These are phyloP conservation scores for Zygosaccharomyces lentus DNA, from an alignment of 805 yeast species.

Conservation along the genomic window DNA sequence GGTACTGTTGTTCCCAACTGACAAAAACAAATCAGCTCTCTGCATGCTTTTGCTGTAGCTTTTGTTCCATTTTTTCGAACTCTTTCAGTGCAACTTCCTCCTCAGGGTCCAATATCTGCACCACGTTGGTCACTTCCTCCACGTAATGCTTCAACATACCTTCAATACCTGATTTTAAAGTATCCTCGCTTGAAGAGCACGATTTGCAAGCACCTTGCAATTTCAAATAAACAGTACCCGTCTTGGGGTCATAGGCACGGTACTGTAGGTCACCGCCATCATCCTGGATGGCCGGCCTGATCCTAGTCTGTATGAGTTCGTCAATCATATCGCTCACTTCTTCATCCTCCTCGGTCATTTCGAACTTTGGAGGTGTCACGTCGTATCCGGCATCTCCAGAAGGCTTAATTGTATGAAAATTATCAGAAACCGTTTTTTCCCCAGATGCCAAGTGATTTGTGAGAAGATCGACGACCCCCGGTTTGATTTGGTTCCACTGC, in stretches of 20 bases:
- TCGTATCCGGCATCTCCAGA: slow-evolving; percentile 39
- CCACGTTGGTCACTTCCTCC: slow-evolving; percentile 87
- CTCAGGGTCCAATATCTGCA: slow-evolving; percentile 81
- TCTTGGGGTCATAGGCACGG: slow-evolving; percentile 76
- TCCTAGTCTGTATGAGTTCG: slow-evolving; percentile 88
- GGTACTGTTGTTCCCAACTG: background rate
- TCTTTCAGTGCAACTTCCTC: slow-evolving; percentile 70
- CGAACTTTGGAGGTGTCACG: slow-evolving; percentile 29
- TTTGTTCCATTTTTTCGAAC: slow-evolving; percentile 76
- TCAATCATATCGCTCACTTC: slow-evolving; percentile 87
- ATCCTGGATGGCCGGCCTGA: slow-evolving; percentile 96
- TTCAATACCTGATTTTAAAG: slow-evolving; percentile 92
- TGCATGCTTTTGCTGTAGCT: slow-evolving; percentile 33
- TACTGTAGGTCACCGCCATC: slow-evolving; percentile 97
- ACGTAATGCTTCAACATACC: slow-evolving; percentile 96
- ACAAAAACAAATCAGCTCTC: background rate
- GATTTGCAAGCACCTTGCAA: slow-evolving; percentile 95
- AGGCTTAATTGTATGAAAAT: slow-evolving; percentile 30
- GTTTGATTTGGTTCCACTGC: slow-evolving; percentile 70
- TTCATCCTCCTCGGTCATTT: slow-evolving; percentile 55
- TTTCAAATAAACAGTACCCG: slow-evolving; percentile 83
- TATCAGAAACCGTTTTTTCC: slow-evolving; percentile 23
- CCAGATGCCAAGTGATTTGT: slow-evolving; percentile 31
- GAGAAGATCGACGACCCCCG: slow-evolving; percentile 46
- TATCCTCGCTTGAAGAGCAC: slow-evolving; percentile 86